Base-by-base conservation (phyloP, 148 eudicot species). In the Amaranthus hypochondriacus region DNA sequence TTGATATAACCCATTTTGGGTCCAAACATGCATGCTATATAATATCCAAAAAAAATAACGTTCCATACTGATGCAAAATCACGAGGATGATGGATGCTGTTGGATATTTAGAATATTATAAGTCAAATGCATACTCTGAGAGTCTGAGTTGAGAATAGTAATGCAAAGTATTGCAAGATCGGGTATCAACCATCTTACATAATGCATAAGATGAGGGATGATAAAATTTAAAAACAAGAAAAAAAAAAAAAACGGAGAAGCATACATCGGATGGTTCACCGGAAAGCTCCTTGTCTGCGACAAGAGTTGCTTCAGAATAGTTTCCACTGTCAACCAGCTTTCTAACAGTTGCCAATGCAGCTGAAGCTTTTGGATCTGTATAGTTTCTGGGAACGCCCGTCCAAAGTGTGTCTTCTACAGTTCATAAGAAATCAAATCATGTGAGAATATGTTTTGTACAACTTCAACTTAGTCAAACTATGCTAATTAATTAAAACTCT, bases 331-430 rank as follows among this genome's bases (percentile, higher is more conserved):
- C 81, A 18, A 93, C 96, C 60, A 93, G 92, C 62, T 86, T 81
- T 71, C 98, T 81, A 68, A 90, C 96, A 76, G 76, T 72, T 11
- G 80, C 72, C 57, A 93, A 70, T 56, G 81, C 86, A 67, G 78
- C 80, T 7, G 86, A 88, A 70, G 84, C 84, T 68, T 81, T 71
- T n/a, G 89, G 87, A 77, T 93, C 76, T 2, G 88, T 84, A 75
- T 93, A 93, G 77, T 86, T 73, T 15, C 86, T 86, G 15, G 96
- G 98, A 69, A 62, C 71, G 69, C 98, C 98, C 5, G 96, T 93
- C 98, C 98, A 93, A 71, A 93, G 90, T 9, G 96, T 90, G 76
- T 93, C 96, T 86, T 93, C 98, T 93, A 70, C 64, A 65, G 5
- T 49, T 49, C 70, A 67, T 67, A 18, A 67, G 51, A 43, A 67